Conservation (phyloP, 1,284 basidiomycete species). For the Trametes pubescens region DNA sequence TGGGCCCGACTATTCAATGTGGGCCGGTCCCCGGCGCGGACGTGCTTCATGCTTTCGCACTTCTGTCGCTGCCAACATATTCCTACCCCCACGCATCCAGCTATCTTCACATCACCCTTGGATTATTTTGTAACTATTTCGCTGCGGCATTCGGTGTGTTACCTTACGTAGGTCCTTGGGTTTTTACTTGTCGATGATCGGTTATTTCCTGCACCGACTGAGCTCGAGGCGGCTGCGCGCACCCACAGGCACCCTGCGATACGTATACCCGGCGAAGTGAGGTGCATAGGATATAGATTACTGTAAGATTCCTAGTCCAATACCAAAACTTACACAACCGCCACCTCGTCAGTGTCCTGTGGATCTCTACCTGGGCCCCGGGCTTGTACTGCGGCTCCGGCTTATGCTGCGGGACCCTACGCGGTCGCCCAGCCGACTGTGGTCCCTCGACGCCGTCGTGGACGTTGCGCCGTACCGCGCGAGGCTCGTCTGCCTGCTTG, state of each 20-base stretch:
- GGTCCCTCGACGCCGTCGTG: conserved; percentile 28
- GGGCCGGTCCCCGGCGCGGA: conserved; percentile 13
- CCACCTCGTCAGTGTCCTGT: background rate
- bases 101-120: conserved; percentile 18
- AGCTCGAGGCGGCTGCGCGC: background rate
- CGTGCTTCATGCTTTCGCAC: conserved; percentile 19
- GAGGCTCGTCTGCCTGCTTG: conserved; percentile 26
- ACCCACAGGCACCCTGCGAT: conserved; percentile 9
- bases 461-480: conserved; percentile 25
- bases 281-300: conserved; percentile 24
- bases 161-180: conserved; percentile 21
- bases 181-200: conserved; percentile 15
- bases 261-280: conserved; percentile 20
- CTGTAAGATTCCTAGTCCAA: conserved; percentile 26
- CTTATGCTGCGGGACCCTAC: conserved; percentile 11
- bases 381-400: conserved; percentile 19
- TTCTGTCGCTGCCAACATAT: conserved; percentile 16
- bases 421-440: conserved; percentile 30
- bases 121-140: conserved; percentile 27
- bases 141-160: conserved; percentile 25
- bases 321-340: conserved; percentile 8
- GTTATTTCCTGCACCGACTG: conserved; percentile 5
- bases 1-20: conserved; percentile 14
- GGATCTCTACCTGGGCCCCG: conserved; percentile 4
- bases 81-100: conserved; percentile 19